Evolutionary conservation across 495 filamentous ascomycete species (phyloP), one percentile per base, ranked within the genome.

Genomic region (Penicillium cosmopolitanum): DNA sequence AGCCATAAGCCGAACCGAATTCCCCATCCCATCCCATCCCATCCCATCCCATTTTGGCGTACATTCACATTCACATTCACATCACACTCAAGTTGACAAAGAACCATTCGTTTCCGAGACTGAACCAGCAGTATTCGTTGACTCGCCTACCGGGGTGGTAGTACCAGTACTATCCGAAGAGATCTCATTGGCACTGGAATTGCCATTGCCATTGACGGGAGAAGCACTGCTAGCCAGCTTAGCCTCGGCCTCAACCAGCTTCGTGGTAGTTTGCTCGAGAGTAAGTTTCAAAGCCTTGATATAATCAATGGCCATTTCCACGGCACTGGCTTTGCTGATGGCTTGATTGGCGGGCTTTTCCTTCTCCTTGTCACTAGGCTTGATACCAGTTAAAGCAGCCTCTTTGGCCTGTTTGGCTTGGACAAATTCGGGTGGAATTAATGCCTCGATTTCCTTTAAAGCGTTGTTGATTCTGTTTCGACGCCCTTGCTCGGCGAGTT

Each of bases 401-500:
- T 78, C 75, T 51, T 75, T 77, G 46, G 63, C 66, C 18, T 64
- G 68, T 36, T 71, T 69, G 18, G 68, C 57, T 5, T 76, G 72
- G 13, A 77, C 64, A 35, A 77, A 80, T 4, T 69, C 78, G 9
- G 77, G 71, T 1, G 93, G 94, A 16, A 98, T 81, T 19, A 98
- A 77, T 1, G 85, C 82, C 46, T 94, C 92, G 57, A 98, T 96
- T 69, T 97, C 93, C 62, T 93, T 90, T 4, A 98, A 79, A 3
- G 94, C 94, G 43, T 85, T 91, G 72, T 98, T 98, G 73, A 98
- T 98, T 50, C 95, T 85, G 69, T 98, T 97, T 56, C 95, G 80
- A 21, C 95, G 86, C 4, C 95, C 96, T 76, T 98, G 95, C 73
- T 98, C 95, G 6, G 95, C 95, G 57, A 98, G 89, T 72, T 98